Evolutionary conservation across 2,329 filamentous ascomycete species (phyloP), one percentile per base, ranked within the genome.

Genomic region (Calonectria hawksworthii): DNA sequence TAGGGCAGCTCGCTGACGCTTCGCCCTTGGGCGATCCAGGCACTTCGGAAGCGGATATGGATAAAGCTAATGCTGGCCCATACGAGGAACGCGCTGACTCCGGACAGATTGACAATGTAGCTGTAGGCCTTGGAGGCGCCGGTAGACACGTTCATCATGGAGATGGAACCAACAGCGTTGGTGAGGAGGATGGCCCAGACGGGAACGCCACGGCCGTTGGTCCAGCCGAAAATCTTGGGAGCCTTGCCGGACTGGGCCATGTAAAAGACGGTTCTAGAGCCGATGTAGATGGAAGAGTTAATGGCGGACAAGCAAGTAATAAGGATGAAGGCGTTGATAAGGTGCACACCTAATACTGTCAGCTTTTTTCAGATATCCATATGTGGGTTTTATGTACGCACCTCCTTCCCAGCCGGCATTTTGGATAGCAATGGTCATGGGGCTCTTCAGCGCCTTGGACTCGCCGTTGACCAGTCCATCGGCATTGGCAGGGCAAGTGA

Each of bases 241-340:
- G 94, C 94, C 83, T 94, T 95, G 61, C 91, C 88, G 56, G 92
- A 92, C 79, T 94, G 92, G 0, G 93, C 93, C 92, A 96, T 94
- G 86, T 92, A 95, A 0, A 96, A 86, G 1, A 96, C 85, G 0
- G 94, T 96, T 28, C 94, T 91, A 4, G 93, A 94, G 56, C 92
- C 92, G 77, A 96, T 94, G 83, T 96, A 96, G 75, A 96, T 93
- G 11, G 93, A 94, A 68, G 91, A 92, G 84, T 96, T 96, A 78
- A 93, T 90, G 23, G 94, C 93, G 0, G 90, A 93, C 47, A 95
- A 87, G 70, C 94, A 94, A 16, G 94, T 94, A 11, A 95, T 86
- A 66, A 96, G 89, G 79, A 95, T 94, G 80, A 95, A 93, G 50
- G 92, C 93, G 77, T 96, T 96, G 86, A 96, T 94, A 1, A 96